Percentiles rank a stretch among this genome's conserved stretches.
These are phyloP conservation scores for Candida sp. DNA, from an alignment of 1,139 yeast genomes.

Conservation along the genomic window DNA sequence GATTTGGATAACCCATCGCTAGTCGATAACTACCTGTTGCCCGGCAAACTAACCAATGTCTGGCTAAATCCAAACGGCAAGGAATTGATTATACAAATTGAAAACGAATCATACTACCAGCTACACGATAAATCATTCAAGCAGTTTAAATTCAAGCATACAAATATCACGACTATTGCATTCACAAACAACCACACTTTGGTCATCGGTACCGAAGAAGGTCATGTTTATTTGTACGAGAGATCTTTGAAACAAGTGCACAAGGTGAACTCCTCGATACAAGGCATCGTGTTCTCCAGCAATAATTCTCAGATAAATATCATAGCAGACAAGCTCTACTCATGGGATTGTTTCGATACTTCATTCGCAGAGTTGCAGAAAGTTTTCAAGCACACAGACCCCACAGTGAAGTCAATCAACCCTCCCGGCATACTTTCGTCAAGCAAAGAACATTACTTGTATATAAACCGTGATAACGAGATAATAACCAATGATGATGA, in stretches of 20 bases:
- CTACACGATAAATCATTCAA: conserved; percentile 36
- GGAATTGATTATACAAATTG: conserved; percentile 36
- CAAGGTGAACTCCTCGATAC: conserved; percentile 17
- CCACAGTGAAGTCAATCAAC: conserved; percentile 12
- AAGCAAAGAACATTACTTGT: conserved; percentile 7
- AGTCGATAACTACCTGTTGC: conserved; percentile 30
- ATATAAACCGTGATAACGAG: conserved; percentile 16
- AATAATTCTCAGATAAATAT: conserved; percentile 28
- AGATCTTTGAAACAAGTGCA: conserved; percentile 35
- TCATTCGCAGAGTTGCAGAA: conserved; percentile 30
- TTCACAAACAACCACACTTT: conserved; percentile 29
- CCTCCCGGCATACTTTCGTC: conserved; percentile 6
- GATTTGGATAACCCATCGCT: conserved; percentile 43
- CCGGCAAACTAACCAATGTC: conserved; percentile 27
- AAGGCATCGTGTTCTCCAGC: conserved; percentile 27
- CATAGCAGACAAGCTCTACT: conserved; percentile 21
- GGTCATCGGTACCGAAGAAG: conserved; percentile 33
- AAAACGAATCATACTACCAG: conserved; percentile 29
- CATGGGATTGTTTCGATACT: conserved; percentile 43
- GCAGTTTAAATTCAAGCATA: conserved; percentile 33
- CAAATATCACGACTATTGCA: conserved; percentile 27
- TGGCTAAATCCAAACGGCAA: conserved; percentile 48
- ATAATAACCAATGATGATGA: conserved; percentile 33
- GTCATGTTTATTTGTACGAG: conserved; percentile 36
- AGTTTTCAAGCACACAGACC: conserved; percentile 29